Evolutionary conservation across 352 stramenopile genomes (phyloP), one percentile per base, ranked within the genome.

Genomic region (Globisporangium sylvaticum): DNA sequence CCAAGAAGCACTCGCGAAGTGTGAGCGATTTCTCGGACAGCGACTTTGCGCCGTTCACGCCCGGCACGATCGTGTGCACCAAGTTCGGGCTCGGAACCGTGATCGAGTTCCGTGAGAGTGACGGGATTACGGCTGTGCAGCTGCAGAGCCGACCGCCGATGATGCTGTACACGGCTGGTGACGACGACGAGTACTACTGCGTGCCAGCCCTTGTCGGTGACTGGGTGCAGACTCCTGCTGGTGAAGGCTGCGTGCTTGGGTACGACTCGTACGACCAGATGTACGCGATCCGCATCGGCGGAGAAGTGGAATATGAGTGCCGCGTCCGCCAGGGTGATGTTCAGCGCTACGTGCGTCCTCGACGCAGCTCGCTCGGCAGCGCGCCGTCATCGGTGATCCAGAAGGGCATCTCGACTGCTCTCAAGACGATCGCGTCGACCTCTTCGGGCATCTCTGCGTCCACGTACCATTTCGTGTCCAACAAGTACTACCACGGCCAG

Each of bases 401-500:
- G 53, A 80, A 81, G 62, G 74, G 78, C 44, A 55, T 83, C 32
- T 82, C 77, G 53, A 73, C 71, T 52, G 77, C 77, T 27, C 62
- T 90, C 24, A 87, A 88, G 67, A 84, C 73, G 46, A 77, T 91
- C 64, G 85, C 80, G 10, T 80, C 73, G 42, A 90, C 83, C 1
- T 91, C 84, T 10, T 78, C 78, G 34, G 76, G 69, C 2, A 65
- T 84, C 57, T 79, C 78, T 4, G 66, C 67, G 44, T 80, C 78
- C 39, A 81, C 76, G 32, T 83, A 78, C 48, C 75, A 82, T 34
- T 88, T 85, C 52, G 69, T 92, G 18, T 82, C 83, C 4, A 92
- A 81, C 70, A 86, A 83, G 58, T 91, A 89, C 65, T 81, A 88
- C 63, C 75, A 88, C 12, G 85, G 85, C 25, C 81, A 91, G 75